Evolutionary conservation across 352 stramenopile genomes (phyloP), one percentile per base, ranked within the genome.

Genomic region (Globisporangium uncinulatum): DNA sequence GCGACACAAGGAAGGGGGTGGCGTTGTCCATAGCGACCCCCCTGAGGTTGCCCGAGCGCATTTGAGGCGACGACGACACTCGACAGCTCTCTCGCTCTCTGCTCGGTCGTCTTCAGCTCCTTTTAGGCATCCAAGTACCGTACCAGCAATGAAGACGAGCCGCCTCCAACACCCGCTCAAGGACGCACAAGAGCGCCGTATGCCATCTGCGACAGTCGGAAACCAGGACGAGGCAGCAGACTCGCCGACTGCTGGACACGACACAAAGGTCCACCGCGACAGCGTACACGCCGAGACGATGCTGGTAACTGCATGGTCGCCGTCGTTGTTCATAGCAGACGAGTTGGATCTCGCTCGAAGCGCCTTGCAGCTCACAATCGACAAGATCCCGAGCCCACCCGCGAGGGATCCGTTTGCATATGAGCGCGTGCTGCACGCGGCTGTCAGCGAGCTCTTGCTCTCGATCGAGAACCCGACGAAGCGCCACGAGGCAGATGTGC

Each of bases 151-250:
- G 58, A 64, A 64, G 58, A 49, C 36, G 32, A 60, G 24, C 19
- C 58, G 66, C 1, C 62, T 73, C 17, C 66, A 65, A 13, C 54
- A 62, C 29, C 62, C 58, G 5, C 54, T 73, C 20, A 45, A 10
- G 1, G 54, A 66, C 6, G 56, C 65, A 8, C 51, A 65, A 9
- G 34, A 44, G 36, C 51, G 53, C 3, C 39, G 44, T 15, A 3
- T 19, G 17, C 34, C 0, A 34, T 20, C 15, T 39, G 17, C 15
- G 10, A 2, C 7, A 17, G 8, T 15, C 42, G 17, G 4, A 9
- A 46, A 19, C 15, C 17, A 21, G 10, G 41, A 21, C 6, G 41
- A 20, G 9, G n/a, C 13, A 15, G 41, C 41, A 46, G 41, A 21
- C 41, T 4, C n/a, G 2, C n/a, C 14, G 41, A 20, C 17, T 13